A percentile compares a stretch with the other conserved stretches of the same genome.
Evolutionary conservation across 176 grass and related monocot genomes (phyloP).

Genomic region (Lolium perenne): DNA sequence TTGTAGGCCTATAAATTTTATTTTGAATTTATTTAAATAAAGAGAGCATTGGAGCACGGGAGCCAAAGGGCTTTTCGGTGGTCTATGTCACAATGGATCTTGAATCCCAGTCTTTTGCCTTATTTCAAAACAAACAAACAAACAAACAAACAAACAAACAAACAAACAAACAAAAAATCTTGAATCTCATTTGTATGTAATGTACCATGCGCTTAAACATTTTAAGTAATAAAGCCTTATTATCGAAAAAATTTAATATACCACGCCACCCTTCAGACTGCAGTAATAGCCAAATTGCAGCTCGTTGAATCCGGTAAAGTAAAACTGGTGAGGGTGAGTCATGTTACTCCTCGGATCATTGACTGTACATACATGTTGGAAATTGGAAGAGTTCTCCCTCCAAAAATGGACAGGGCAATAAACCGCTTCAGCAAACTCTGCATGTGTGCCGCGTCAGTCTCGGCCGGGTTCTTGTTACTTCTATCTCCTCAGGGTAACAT

Average conservation of each 20-base stretch:
- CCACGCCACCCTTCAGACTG: neutral
- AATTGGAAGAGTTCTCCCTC: slow-evolving; percentile 38
- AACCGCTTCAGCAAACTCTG: slow-evolving; percentile 45
- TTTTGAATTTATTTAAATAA: too few relatives aligned
- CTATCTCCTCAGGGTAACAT: neutral
- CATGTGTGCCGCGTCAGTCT: slow-evolving; percentile 42
- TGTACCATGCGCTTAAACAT: neutral
- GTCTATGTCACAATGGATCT: neutral
- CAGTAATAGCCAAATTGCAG: neutral
- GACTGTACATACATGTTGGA: neutral
- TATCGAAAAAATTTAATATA: neutral
- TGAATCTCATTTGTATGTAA: neutral
- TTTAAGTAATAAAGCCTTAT: too few relatives aligned
- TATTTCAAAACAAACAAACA: neutral
- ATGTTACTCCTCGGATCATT: neutral
- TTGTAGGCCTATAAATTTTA: too few relatives aligned
- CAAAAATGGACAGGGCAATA: slow-evolving; percentile 44
- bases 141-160: neutral
- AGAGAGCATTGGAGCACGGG: too few relatives aligned
- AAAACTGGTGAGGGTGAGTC: neutral
- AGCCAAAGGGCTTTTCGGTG: too few relatives aligned
- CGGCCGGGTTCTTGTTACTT: neutral
- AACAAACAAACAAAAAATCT: too few relatives aligned
- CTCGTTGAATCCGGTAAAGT: neutral
- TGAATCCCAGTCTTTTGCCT: too few relatives aligned